Percentiles rank a stretch among this genome's conserved stretches.
Conservation (phyloP, 441 rosid species). For the Adansonia madagascariensis region DNA sequence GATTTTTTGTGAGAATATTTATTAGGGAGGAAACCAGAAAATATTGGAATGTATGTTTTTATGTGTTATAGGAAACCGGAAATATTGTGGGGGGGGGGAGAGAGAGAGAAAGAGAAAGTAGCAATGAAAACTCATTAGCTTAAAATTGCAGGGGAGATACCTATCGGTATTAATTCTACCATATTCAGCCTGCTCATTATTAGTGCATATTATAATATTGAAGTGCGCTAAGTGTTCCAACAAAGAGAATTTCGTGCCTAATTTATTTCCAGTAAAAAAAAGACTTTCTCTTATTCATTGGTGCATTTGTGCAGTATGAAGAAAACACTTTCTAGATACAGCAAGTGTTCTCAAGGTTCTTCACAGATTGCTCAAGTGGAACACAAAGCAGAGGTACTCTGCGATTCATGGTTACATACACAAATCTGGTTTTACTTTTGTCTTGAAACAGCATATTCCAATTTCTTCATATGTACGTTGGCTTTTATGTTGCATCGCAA, state of each 20-base stretch:
- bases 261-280: not conserved
- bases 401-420: not conserved
- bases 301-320: slow-evolving; percentile 63
- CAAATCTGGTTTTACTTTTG: not conserved
- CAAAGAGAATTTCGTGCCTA: not conserved
- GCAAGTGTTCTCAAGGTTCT: slow-evolving; percentile 49
- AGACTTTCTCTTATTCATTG: slow-evolving; percentile 11
- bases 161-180: not conserved
- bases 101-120: too few relatives aligned
- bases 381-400: slow-evolving; percentile 56
- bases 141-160: not conserved
- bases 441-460: not conserved
- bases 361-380: slow-evolving; percentile 49
- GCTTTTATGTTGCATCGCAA: not conserved
- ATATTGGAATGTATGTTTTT: not conserved
- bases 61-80: not conserved
- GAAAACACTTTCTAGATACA: slow-evolving; percentile 74
- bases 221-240: not conserved
- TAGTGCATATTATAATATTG: not conserved
- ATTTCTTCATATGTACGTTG: not conserved
- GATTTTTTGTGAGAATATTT: not conserved
- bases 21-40: not conserved
- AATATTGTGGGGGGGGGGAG: too few relatives aligned
- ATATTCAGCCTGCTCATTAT: not conserved
- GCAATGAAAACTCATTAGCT: too few relatives aligned